Conservation (phyloP, 2,329 filamentous ascomycete species). For the Ascochyta lentis region DNA sequence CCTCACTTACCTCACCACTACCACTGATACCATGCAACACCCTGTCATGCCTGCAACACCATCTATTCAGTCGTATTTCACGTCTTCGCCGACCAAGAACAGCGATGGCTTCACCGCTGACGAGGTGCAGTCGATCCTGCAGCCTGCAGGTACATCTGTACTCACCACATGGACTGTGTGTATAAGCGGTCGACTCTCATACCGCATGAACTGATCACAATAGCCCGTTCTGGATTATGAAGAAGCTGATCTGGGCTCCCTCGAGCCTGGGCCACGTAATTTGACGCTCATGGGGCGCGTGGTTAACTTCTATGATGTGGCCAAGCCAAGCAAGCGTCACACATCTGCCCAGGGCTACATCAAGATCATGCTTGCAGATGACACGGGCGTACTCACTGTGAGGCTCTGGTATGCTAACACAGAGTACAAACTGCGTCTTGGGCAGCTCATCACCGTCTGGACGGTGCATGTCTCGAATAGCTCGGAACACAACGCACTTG, state of each 20-base stretch:
- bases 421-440: slow-evolving; percentile 56
- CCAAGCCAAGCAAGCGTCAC: slow-evolving; percentile 52
- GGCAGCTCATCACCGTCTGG: slow-evolving; percentile 64
- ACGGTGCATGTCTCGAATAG: slow-evolving; percentile 62
- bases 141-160: slow-evolving; percentile 42
- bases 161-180: slow-evolving; percentile 25
- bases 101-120: slow-evolving; percentile 62
- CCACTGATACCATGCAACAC: neutral
- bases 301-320: slow-evolving; percentile 60
- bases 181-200: neutral
- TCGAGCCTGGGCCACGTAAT: slow-evolving; percentile 58
- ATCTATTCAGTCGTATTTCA: slow-evolving; percentile 56
- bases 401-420: slow-evolving; percentile 59
- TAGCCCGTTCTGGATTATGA: slow-evolving; percentile 57
- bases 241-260: slow-evolving; percentile 54
- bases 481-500: slow-evolving; percentile 49
- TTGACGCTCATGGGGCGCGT: slow-evolving; percentile 63
- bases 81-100: slow-evolving; percentile 32
- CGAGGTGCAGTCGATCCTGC: slow-evolving; percentile 52
- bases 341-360: slow-evolving; percentile 59
- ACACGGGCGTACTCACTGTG: slow-evolving; percentile 62
- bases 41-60: slow-evolving; percentile 43
- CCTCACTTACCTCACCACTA: slow-evolving; percentile 1
- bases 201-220: slow-evolving; percentile 35
- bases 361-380: slow-evolving; percentile 63